Evolutionary conservation across 371 early-diverging fungal genomes (phyloP), one percentile per base, ranked within the genome.

Genomic region (Apophysomyces sp.): DNA sequence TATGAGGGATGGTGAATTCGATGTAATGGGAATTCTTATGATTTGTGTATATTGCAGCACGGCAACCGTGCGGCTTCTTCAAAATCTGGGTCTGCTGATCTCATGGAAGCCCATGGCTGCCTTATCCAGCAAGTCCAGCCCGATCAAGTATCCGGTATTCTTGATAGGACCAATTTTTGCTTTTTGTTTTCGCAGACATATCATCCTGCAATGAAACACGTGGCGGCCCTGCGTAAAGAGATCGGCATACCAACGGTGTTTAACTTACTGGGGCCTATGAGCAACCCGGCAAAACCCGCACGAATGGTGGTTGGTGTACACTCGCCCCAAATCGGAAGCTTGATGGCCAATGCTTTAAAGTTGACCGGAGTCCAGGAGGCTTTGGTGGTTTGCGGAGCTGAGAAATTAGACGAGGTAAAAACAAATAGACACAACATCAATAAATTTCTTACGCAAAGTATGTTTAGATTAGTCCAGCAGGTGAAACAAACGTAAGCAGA

Each of bases 51-150:
- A 54, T 12, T 40, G 55, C 66, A 94, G 93, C 97, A 96, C 77
- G 98, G 98, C 27, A 97, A 94, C 78, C 81, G 95, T 41, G 90
- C 96, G 4, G 88, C 98, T n/a, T 94, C 97, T 5, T 97, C 97
- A 1, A 82, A 85, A 59, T 94, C 93, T 60, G 98, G 98, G 3
- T 96, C 96, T 1, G 97, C 98, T 0, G 97, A 98, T 69, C 80
- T 97, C 21, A 83, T 97, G 68, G 96, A 96, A 77, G 84, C 89
- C 34, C 72, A 92, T 53, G 93, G 92, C 7, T 93, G 92, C 70
- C 74, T 80, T 49, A 83, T 98, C 44, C 76, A 76, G 11, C 75
- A 74, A 26, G 80, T 95, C 2, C 62, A 83, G 18, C 89, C 95
- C 3, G 79, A 80, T 0, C 66, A 84, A 37, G 93, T 94, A 0